phyloP scores from a whole-genome alignment of 2,329 filamentous ascomycete genomes.

The Thermoascus crustaceus region DNA sequence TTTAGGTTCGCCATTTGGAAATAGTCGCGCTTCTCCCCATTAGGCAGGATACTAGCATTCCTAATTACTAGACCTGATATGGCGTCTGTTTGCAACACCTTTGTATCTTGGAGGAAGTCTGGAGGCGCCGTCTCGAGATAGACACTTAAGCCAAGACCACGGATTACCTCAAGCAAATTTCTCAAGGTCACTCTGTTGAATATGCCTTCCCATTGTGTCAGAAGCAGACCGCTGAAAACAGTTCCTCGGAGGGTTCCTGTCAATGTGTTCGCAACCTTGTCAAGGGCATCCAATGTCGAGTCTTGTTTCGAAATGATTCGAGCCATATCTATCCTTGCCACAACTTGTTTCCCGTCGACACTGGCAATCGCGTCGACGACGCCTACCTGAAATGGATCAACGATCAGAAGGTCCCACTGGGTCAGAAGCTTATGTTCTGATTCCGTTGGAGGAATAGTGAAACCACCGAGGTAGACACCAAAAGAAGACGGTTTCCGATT shows the following conservation, averaged over 20 bases:
- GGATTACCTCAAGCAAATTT: slow-evolving; percentile 26
- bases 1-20: slow-evolving; percentile 37
- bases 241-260: slow-evolving; percentile 17
- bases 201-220: slow-evolving; percentile 34
- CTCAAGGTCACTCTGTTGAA: slow-evolving; percentile 22
- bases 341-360: slow-evolving; percentile 12
- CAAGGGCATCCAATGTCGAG: slow-evolving; percentile 17
- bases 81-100: slow-evolving; percentile 24
- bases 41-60: slow-evolving; percentile 34
- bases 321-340: slow-evolving; percentile 27
- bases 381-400: slow-evolving; percentile 34
- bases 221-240: slow-evolving; percentile 32
- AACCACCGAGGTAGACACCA: slow-evolving; percentile 37
- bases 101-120: slow-evolving; percentile 30
- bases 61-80: slow-evolving; percentile 33
- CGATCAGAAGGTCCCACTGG: slow-evolving; percentile 38
- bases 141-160: slow-evolving; percentile 30
- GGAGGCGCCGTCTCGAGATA: slow-evolving; percentile 38
- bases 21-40: slow-evolving; percentile 38
- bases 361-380: slow-evolving; percentile 26
- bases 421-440: slow-evolving; percentile 28
- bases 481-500: slow-evolving; percentile 27
- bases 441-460: slow-evolving; percentile 23
- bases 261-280: slow-evolving; percentile 23
- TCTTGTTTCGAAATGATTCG: slow-evolving; percentile 14